Evolutionary conservation across 2,329 filamentous ascomycete species (phyloP), one percentile per base, ranked within the genome.

Genomic region (Metarhizium album): DNA sequence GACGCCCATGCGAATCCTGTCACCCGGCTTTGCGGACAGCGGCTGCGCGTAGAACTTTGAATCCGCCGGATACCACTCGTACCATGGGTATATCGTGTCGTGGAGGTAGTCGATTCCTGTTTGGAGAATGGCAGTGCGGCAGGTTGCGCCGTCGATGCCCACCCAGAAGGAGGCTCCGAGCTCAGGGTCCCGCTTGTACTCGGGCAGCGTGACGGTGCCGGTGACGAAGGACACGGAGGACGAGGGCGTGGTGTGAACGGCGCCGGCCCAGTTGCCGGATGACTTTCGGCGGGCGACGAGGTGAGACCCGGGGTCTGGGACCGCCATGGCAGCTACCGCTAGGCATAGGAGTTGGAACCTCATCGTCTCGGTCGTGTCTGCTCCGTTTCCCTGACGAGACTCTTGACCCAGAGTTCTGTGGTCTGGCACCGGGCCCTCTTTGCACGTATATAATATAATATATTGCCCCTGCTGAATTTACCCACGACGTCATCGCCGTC

Each of bases 101-200:
- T 48, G 38, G 46, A 46, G 45, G 23, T 23, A 52, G 45, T 27
- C 29, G 27, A 48, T 27, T 20, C 50, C 50, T 23, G 50, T 52
- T 45, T 51, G 49, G 16, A 52, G 50, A 40, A 52, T 42, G 46
- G 45, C 50, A 27, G n/a, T 45, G 4, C 18, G 45, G 46, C 50
- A 52, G 3, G 4, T 23, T 23, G 8, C 18, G 24, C 50, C 50
- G 43, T 52, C 51, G 43, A 52, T 52, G 43, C 51, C 51, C 22
- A 52, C 51, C 51, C 51, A 52, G 42, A 27, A 47, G 3, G 51
- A 47, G 24, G 47, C 51, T 2, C 38, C 51, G 18, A 42, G 29
- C 3, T 42, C 20, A 3, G 24, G n/a, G 20, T 49, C 35, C 8
- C 51, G 47, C 18, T 22, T 49, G 42, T 49, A 18, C 11, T n/a